These are phyloP conservation scores for Nakazawaea holstii DNA, from an alignment of 805 yeast species.

Conservation along the genomic window DNA sequence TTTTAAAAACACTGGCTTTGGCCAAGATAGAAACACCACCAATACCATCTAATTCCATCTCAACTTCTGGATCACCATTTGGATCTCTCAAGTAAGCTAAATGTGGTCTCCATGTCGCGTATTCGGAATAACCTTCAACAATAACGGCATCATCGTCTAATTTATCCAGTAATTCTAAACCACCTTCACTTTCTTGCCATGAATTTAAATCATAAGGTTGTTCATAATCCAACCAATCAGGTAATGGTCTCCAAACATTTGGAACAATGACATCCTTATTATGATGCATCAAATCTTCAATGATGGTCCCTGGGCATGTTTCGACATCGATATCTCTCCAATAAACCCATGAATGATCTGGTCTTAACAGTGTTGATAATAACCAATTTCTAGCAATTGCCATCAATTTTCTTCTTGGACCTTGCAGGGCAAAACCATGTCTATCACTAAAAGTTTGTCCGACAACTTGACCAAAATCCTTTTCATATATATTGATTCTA, in stretches of 20 bases:
- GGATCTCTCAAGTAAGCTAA: constrained; percentile 90
- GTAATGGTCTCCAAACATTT: constrained; percentile 82
- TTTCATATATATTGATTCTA: constrained; percentile 77
- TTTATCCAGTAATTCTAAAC: constrained; percentile 61
- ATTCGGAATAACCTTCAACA: constrained; percentile 94
- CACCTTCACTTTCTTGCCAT: constrained; percentile 79
- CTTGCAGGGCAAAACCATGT: constrained; percentile 93
- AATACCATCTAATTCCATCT: constrained; percentile 90
- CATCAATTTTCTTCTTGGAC: constrained; percentile 88
- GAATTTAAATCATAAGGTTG: constrained; percentile 79
- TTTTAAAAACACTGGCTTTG: constrained; percentile 77
- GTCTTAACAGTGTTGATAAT: constrained; percentile 73
- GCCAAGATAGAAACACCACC: constrained; percentile 93
- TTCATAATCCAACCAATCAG: constrained; percentile 75
- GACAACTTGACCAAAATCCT: constrained; percentile 86
- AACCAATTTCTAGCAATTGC: constrained; percentile 94
- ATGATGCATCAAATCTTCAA: constrained; percentile 89
- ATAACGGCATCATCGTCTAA: constrained; percentile 91
- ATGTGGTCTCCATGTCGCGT: constrained; percentile 96
- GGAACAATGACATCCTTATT: constrained; percentile 88
- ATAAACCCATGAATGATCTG: constrained; percentile 90
- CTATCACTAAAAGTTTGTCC: constrained; percentile 90
- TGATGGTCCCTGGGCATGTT: constrained; percentile 70
- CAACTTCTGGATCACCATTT: constrained; percentile 86
- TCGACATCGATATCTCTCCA: constrained; percentile 97